These are phyloP conservation scores for Jaapia argillacea DNA, from an alignment of 768 basidiomycete species.

Conservation along the genomic window DNA sequence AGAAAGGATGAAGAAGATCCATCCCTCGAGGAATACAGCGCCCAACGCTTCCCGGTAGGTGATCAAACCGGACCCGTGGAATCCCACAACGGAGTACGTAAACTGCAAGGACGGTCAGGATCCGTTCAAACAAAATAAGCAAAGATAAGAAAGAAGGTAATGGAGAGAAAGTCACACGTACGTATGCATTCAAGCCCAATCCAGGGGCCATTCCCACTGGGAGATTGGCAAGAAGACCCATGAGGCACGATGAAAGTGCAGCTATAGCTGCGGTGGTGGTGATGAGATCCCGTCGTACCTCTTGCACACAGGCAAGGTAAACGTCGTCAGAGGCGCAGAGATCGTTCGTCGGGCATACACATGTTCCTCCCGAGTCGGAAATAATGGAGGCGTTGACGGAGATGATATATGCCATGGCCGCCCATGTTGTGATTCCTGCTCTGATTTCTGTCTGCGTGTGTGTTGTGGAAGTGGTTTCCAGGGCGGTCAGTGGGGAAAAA, in stretches of 20 bases:
- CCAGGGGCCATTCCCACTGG: conserved; percentile 87
- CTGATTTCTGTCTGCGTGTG: conserved; percentile 58
- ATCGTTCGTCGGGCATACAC: conserved; percentile 48
- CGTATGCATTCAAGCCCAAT: conserved; percentile 75
- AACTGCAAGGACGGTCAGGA: conserved; percentile 41
- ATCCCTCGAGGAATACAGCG: conserved; percentile 84
- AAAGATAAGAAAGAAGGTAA: not conserved
- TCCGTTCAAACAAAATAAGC: not conserved
- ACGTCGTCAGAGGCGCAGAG: conserved; percentile 29
- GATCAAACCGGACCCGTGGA: conserved; percentile 66
- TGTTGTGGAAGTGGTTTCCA: not conserved
- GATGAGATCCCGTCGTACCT: conserved; percentile 68
- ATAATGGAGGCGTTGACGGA: conserved; percentile 81
- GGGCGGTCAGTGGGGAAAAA: not conserved
- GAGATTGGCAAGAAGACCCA: conserved; percentile 82
- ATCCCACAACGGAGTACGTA: conserved; percentile 81
- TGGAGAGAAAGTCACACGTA: conserved; percentile 22
- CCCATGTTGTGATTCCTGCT: conserved; percentile 77
- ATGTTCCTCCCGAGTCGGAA: conserved; percentile 70
- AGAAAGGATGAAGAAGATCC: conserved; percentile 76
- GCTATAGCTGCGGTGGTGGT: conserved; percentile 74
- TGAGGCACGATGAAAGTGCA: conserved; percentile 65
- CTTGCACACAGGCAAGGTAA: conserved; percentile 46
- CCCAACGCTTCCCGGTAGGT: conserved; percentile 72
- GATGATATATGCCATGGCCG: conserved; percentile 82